phyloP scores from a whole-genome alignment of 768 basidiomycete species.

The Candolleomyces efflorescens region DNA sequence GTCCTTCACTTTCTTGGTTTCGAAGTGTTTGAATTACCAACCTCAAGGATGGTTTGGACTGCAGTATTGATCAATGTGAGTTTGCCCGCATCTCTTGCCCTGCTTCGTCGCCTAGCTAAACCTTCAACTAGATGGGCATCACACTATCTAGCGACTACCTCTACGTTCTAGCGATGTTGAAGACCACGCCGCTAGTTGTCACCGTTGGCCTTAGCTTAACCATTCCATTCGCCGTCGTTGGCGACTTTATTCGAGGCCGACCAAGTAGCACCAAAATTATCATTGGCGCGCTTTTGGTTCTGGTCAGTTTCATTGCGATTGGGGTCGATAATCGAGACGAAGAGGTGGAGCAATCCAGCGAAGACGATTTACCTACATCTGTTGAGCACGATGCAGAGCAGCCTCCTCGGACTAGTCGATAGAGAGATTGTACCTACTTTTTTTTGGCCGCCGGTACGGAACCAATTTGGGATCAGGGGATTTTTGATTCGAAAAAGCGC shows the following conservation, averaged over 20 bases:
- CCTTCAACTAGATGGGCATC: conserved; percentile 63
- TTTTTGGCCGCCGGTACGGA: no score
- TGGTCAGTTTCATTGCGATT: conserved; percentile 61
- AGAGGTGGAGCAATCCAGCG: conserved; percentile 5
- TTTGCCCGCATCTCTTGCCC: conserved; percentile 1
- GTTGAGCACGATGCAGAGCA: neutral
- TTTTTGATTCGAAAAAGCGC: no score
- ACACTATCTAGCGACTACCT: conserved; percentile 82
- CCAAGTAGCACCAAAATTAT: conserved; percentile 57
- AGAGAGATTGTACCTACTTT: neutral
- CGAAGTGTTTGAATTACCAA: conserved; percentile 75
- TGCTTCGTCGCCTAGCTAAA: neutral
- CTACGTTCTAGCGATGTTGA: conserved; percentile 89
- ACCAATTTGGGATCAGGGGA: no score
- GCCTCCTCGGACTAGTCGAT: conserved; percentile 1
- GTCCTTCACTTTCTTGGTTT: conserved; percentile 68
- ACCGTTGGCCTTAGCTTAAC: conserved; percentile 92
- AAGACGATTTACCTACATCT: neutral
- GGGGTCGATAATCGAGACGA: conserved; percentile 25
- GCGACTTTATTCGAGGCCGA: conserved; percentile 45
- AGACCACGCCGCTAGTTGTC: conserved; percentile 91
- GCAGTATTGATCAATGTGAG: conserved; percentile 38
- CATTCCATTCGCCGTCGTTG: conserved; percentile 86
- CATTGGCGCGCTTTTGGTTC: conserved; percentile 71
- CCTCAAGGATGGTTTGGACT: conserved; percentile 33